A percentile compares a stretch with the other conserved stretches of the same genome.
Conservation (phyloP, 768 basidiomycete species). For the Leccinum rimulosum region DNA sequence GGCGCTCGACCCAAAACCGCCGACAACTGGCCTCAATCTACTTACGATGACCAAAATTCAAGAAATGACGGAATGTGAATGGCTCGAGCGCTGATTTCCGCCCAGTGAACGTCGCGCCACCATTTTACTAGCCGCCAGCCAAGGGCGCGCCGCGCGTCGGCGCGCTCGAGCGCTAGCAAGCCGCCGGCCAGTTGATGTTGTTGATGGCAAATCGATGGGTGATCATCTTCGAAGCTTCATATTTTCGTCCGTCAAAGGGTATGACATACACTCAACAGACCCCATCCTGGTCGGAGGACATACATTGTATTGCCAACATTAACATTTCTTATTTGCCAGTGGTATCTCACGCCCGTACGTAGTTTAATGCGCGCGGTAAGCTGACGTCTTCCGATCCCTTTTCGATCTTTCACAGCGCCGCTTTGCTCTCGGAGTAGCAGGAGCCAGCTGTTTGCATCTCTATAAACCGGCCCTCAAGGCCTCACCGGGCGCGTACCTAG, state of each 20-base stretch:
- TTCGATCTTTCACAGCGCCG: neutral
- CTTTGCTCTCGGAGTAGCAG: neutral
- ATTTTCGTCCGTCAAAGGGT: neutral
- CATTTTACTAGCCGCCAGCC: neutral
- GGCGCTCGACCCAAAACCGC: neutral
- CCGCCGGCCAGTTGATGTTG: neutral
- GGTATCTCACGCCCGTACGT: neutral
- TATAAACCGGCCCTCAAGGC: neutral
- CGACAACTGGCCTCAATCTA: neutral
- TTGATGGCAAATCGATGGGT: neutral
- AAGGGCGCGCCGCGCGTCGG: neutral
- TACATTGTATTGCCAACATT: neutral
- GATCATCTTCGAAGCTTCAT: neutral
- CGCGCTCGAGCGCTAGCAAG: neutral
- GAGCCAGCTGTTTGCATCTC: neutral
- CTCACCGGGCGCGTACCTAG: neutral
- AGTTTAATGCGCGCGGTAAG: neutral
- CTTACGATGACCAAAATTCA: neutral
- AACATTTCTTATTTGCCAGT: neutral
- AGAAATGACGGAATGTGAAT: neutral
- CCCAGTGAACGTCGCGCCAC: neutral
- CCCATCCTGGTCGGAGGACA: constrained; percentile 5
- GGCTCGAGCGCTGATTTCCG: neutral
- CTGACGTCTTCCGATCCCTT: too few relatives aligned
- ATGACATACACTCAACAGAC: neutral